A percentile compares a stretch with the other conserved stretches of the same genome.
These are phyloP conservation scores for Apiospora rasikravindrae DNA, from an alignment of 2,329 filamentous ascomycete genomes.

Conservation along the genomic window DNA sequence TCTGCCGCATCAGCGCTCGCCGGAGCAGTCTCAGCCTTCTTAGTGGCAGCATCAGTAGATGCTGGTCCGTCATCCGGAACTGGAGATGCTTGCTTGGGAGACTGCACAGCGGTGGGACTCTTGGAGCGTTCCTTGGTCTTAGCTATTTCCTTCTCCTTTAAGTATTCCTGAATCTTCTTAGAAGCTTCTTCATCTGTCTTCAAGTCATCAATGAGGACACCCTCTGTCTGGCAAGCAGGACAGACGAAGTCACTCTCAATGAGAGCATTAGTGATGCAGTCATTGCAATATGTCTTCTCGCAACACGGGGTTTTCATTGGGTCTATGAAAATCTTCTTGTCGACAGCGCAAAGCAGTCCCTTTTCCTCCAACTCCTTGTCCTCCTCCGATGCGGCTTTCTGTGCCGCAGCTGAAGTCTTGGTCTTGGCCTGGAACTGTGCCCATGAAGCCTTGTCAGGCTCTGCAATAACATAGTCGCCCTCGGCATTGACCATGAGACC, in stretches of 20 bases:
- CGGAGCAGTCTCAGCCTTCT: conserved; percentile 35
- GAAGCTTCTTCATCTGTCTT: conserved; percentile 79
- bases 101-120: conserved; percentile 47
- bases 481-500: conserved; percentile 98
- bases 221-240: conserved; percentile 87
- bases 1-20: conserved; percentile 38
- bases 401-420: conserved; percentile 81
- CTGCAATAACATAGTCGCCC: conserved; percentile 95
- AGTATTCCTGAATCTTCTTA: conserved; percentile 78
- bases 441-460: conserved; percentile 95
- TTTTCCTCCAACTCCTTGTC: conserved; percentile 88
- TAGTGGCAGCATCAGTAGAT: conserved; percentile 40
- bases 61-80: conserved; percentile 41
- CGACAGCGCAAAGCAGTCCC: conserved; percentile 91
- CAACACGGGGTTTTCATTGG: conserved; percentile 99
- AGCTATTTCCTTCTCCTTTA: conserved; percentile 60
- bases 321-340: conserved; percentile 97
- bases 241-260: conserved; percentile 98
- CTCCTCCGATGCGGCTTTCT: conserved; percentile 76
- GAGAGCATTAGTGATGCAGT: conserved; percentile 98
- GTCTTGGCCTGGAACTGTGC: conserved; percentile 95
- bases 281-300: conserved; percentile 97
- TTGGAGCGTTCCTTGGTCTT: conserved; percentile 53
- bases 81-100: conserved; percentile 41
- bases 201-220: conserved; percentile 91